Evolutionary conservation across 2,329 filamentous ascomycete genomes (phyloP).

Genomic region (Talaromyces marneffei): DNA sequence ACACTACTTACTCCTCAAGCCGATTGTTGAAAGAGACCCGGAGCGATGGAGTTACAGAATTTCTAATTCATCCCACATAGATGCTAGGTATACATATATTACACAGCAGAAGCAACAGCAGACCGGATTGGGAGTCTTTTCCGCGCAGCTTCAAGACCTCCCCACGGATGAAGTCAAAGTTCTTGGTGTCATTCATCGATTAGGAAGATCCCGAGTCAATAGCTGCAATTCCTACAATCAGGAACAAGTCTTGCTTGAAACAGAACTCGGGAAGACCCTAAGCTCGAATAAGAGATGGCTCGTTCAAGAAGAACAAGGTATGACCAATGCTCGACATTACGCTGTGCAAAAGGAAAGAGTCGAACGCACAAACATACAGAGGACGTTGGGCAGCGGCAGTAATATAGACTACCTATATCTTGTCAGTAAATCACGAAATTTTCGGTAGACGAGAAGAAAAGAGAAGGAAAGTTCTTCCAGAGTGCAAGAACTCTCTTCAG

Average conservation of each 20-base stretch:
- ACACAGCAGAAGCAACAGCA: neutral
- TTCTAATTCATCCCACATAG: neutral
- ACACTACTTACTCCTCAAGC: neutral
- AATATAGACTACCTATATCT: conserved; percentile 1
- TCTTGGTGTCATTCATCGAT: neutral
- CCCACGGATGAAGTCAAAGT: conserved; percentile 7
- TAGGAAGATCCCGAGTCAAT: neutral
- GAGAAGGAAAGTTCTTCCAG: neutral
- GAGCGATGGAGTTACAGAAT: neutral
- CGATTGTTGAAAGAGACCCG: neutral
- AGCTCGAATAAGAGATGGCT: neutral
- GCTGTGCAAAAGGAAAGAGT: conserved; percentile 9
- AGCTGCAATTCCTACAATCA: neutral
- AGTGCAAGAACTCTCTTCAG: neutral
- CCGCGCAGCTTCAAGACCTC: neutral
- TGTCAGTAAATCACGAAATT: neutral
- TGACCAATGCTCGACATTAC: neutral
- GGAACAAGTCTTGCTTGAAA: conserved; percentile 7
- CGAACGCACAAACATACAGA: neutral
- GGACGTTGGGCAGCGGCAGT: conserved; percentile 5
- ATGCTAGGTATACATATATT: neutral
- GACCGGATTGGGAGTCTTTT: neutral
- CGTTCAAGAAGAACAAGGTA: neutral
- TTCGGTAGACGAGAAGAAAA: neutral
- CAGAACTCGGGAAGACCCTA: neutral